Evolutionary conservation across 192 early-diverging fungal genomes (phyloP).

Genomic region (Glomus cerebriforme): DNA sequence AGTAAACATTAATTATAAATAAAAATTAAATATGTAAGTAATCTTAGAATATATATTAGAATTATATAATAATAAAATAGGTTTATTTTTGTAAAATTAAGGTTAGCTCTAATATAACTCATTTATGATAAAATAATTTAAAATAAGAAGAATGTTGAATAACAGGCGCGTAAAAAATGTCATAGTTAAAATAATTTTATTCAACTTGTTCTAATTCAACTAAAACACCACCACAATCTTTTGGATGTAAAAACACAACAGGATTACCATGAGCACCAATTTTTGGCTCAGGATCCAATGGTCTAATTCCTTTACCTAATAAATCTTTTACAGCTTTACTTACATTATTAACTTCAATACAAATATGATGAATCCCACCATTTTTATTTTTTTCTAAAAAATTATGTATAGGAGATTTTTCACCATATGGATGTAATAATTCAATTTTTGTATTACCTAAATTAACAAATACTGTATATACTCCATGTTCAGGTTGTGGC

Average conservation of each 20-base stretch:
- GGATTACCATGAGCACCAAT: conserved; percentile 82
- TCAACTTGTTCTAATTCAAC: conserved; percentile 66
- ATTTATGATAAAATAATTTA: too few relatives aligned
- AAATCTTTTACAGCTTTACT: conserved; percentile 65
- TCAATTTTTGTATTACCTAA: conserved; percentile 89
- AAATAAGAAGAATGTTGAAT: too few relatives aligned
- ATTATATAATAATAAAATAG: neutral
- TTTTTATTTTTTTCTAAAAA: conserved; percentile 79
- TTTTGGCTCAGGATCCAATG: conserved; percentile 72
- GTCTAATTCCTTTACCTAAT: conserved; percentile 61
- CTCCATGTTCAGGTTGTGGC: conserved; percentile 80
- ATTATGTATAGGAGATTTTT: conserved; percentile 73
- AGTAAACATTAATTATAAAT: too few relatives aligned
- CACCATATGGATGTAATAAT: conserved; percentile 73
- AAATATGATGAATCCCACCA: conserved; percentile 86
- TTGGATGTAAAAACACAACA: conserved; percentile 81
- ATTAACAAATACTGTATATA: conserved; percentile 84
- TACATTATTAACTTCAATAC: conserved; percentile 75
- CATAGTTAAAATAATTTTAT: too few relatives aligned
- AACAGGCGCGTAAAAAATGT: too few relatives aligned
- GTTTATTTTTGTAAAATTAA: too few relatives aligned
- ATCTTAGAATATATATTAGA: too few relatives aligned
- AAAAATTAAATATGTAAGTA: too few relatives aligned
- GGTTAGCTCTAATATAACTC: too few relatives aligned
- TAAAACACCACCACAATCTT: conserved; percentile 81